Percentiles rank a stretch among this genome's conserved stretches.
Conservation (phyloP, 139 green algal genomes). For the Pleodorina starrii region DNA sequence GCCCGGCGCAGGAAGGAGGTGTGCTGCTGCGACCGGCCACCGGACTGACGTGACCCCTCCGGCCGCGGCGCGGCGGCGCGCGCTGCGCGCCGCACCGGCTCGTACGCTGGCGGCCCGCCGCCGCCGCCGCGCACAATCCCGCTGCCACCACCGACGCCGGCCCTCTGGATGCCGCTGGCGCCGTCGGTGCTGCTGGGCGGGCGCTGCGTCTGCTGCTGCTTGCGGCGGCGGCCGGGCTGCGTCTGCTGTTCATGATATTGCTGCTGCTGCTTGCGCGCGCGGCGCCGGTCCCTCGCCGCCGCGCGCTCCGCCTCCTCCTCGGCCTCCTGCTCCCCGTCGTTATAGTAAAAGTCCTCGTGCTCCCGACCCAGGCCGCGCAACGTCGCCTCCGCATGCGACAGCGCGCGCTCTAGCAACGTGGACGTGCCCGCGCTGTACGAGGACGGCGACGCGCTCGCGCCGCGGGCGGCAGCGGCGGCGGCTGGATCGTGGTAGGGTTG, state of each 20-base stretch:
- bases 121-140: background rate
- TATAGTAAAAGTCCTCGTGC: constrained; percentile 34
- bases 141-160: background rate
- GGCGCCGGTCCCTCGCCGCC: background rate
- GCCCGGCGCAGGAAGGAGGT: constrained; percentile 1
- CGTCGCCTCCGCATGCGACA: constrained; percentile 17
- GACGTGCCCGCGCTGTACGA: background rate
- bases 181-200: too few species aligned
- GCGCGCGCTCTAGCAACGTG: constrained; percentile 22
- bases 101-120: background rate
- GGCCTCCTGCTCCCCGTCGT: background rate
- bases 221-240: too few species aligned
- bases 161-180: background rate
- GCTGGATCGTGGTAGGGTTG: background rate
- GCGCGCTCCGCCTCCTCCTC: too few species aligned
- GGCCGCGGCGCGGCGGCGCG: background rate
- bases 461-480: background rate
- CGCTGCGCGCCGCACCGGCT: background rate
- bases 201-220: too few species aligned
- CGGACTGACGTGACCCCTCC: background rate
- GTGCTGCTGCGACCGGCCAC: background rate
- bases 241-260: too few species aligned
- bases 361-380: background rate
- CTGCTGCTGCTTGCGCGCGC: background rate
- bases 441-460: background rate